Evolutionary conservation across 192 early-diverging fungal species (phyloP), one percentile per base, ranked within the genome.

Genomic region (Diversispora epigaea): DNA sequence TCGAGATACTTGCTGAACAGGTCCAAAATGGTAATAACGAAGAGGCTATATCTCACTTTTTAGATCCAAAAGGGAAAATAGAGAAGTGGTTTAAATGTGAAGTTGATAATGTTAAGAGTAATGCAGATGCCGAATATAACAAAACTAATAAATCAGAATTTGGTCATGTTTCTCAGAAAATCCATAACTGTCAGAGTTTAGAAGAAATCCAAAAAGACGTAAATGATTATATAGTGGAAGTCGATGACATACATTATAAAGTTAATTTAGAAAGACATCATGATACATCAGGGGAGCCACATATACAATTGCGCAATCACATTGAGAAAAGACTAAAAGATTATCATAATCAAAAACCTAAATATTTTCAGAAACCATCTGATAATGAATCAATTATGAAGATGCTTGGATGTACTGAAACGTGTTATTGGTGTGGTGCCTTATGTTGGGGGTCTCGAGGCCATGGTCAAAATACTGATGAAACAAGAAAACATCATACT

Each of bases 401-500:
- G 17, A 70, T 9, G 49, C 68, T 70, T 22, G 68, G 68, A 47
- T 70, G 68, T 10, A 70, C 68, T n/a, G 21, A 45, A 32, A 0
- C 4, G 12, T 70, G n/a, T n/a, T n/a, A n/a, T n/a, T n/a, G n/a
- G n/a, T n/a, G n/a, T n/a, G n/a, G n/a, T n/a, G n/a, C n/a, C n/a
- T n/a, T n/a, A n/a, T n/a, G n/a, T n/a, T n/a, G n/a, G n/a, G n/a
- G n/a, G n/a, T n/a, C n/a, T n/a, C 15, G 68, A 43, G 68, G 45
- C 25, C 68, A 70, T 47, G 3, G 50, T 49, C 6, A 41, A 6
- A 49, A 70, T 47, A 54, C 4, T 10, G 68, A 49, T 15, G 46
- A 70, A 25, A 70, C 68, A 49, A 41, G 17, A 49, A 70, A 39
- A 70, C 68, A 70, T 70, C 68, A 70, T 55, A 47, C 68, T 19